A percentile compares a stretch with the other conserved stretches of the same genome.
These are phyloP conservation scores for Colletotrichum sp. DNA, from an alignment of 2,329 filamentous ascomycete species.

Conservation along the genomic window DNA sequence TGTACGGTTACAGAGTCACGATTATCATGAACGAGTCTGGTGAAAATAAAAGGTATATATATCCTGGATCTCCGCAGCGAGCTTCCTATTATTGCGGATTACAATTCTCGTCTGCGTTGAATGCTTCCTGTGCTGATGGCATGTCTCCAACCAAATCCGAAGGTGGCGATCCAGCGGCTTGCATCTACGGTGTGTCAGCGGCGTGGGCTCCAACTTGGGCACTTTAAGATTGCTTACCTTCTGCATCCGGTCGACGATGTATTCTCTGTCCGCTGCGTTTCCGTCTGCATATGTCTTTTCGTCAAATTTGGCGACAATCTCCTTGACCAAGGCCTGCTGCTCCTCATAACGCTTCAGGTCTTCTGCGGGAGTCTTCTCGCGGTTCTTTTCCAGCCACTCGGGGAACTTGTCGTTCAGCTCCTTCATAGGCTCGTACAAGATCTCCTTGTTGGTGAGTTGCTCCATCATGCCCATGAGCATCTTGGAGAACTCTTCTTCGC, in stretches of 20 bases:
- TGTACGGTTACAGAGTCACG: background rate
- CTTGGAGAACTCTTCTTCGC: constrained; percentile 89
- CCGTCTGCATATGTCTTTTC: constrained; percentile 80
- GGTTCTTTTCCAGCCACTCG: constrained; percentile 83
- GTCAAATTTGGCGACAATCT: constrained; percentile 92
- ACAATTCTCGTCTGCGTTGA: constrained; percentile 66
- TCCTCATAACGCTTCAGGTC: constrained; percentile 82
- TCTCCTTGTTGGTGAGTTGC: constrained; percentile 97
- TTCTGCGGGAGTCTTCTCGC: constrained; percentile 65
- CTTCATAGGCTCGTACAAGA: constrained; percentile 98
- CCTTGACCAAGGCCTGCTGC: constrained; percentile 78
- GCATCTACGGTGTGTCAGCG: constrained; percentile 71
- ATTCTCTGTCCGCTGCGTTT: constrained; percentile 81
- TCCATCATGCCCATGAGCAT: constrained; percentile 99
- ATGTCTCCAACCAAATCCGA: constrained; percentile 91
- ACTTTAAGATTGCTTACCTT: constrained; percentile 64
- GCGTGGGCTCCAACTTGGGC: background rate
- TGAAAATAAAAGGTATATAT: constrained; percentile 23
- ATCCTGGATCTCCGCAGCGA: constrained; percentile 6
- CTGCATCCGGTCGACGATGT: constrained; percentile 97
- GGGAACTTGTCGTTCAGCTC: constrained; percentile 94
- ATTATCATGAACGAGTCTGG: constrained; percentile 5
- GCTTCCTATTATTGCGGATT: constrained; percentile 58
- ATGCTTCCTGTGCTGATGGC: constrained; percentile 77
- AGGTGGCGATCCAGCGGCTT: constrained; percentile 90